These are phyloP conservation scores for Leccinum proliferum DNA, from an alignment of 1,284 basidiomycete species.

Conservation along the genomic window DNA sequence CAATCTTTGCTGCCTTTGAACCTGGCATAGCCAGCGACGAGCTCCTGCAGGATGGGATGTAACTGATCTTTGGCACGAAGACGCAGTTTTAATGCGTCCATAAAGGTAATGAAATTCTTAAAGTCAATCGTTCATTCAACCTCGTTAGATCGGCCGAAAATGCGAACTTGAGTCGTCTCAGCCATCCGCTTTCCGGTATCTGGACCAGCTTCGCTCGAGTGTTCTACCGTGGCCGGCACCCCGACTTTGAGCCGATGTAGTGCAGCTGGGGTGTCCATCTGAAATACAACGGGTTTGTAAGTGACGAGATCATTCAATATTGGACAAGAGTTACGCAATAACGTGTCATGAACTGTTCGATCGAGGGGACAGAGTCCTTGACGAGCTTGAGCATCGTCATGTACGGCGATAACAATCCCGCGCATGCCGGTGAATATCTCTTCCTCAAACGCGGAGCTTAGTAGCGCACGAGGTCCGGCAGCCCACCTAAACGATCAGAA, in stretches of 20 bases:
- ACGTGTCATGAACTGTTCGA: constrained; percentile 89
- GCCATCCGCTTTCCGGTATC: constrained; percentile 98
- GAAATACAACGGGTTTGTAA: background rate
- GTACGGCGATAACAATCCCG: constrained; percentile 88
- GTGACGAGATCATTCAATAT: background rate
- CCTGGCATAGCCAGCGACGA: constrained; percentile 88
- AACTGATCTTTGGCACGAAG: constrained; percentile 95
- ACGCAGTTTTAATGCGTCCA: constrained; percentile 94
- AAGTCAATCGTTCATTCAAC: constrained; percentile 1
- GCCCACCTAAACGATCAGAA: background rate
- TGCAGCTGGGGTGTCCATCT: constrained; percentile 97
- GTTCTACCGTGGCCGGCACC: constrained; percentile 95
- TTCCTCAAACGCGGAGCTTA: constrained; percentile 27
- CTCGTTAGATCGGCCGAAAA: background rate
- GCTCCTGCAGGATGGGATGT: constrained; percentile 91
- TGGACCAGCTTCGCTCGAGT: constrained; percentile 74
- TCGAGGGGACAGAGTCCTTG: constrained; percentile 73
- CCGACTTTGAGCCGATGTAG: constrained; percentile 88
- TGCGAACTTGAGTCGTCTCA: constrained; percentile 87
- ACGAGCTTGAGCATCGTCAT: constrained; percentile 96
- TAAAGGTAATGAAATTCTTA: constrained; percentile 96
- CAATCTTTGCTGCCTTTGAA: constrained; percentile 93
- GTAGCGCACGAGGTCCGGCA: background rate
- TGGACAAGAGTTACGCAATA: constrained; percentile 56
- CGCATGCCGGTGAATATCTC: constrained; percentile 97